Conservation (phyloP, 257 asterid genomes). For the Agastache rugosa region DNA sequence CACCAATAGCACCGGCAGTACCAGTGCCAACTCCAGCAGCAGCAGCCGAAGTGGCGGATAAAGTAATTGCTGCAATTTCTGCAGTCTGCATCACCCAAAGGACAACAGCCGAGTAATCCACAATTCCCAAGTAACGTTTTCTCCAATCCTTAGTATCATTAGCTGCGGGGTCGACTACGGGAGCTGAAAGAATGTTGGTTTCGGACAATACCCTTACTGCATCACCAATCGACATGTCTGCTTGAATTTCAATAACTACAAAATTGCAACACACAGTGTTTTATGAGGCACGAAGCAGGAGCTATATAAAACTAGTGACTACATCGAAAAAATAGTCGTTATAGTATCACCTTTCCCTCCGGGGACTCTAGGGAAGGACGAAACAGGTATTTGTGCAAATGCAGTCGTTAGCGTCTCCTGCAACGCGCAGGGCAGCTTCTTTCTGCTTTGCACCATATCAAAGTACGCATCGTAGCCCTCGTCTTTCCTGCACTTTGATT, state of each 20-base stretch:
- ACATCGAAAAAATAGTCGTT: no score
- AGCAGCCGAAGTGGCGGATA: constrained; percentile 76
- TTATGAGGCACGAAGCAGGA: not conserved
- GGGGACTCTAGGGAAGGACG: constrained; percentile 80
- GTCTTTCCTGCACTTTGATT: constrained; percentile 25
- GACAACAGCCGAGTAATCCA: constrained; percentile 82
- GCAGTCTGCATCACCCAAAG: constrained; percentile 91
- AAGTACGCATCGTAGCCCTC: constrained; percentile 78
- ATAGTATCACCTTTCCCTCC: constrained; percentile 73
- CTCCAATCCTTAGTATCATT: constrained; percentile 64
- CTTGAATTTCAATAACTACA: constrained; percentile 76
- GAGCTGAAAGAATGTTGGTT: constrained; percentile 85
- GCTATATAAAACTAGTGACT: not conserved
- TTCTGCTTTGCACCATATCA: constrained; percentile 68
- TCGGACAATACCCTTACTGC: constrained; percentile 77
- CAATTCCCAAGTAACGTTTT: constrained; percentile 68
- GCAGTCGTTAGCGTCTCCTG: constrained; percentile 75
- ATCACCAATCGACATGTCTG: constrained; percentile 68
- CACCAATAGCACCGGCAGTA: constrained; percentile 83
- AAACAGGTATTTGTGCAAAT: constrained; percentile 70
- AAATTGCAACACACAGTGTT: not conserved
- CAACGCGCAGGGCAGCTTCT: constrained; percentile 59
- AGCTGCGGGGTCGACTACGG: constrained; percentile 63
- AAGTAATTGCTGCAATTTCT: constrained; percentile 78
- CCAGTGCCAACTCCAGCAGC: constrained; percentile 87